Base-by-base conservation (phyloP, 1,284 basidiomycete species). In the Naganishia liquefaciens region DNA sequence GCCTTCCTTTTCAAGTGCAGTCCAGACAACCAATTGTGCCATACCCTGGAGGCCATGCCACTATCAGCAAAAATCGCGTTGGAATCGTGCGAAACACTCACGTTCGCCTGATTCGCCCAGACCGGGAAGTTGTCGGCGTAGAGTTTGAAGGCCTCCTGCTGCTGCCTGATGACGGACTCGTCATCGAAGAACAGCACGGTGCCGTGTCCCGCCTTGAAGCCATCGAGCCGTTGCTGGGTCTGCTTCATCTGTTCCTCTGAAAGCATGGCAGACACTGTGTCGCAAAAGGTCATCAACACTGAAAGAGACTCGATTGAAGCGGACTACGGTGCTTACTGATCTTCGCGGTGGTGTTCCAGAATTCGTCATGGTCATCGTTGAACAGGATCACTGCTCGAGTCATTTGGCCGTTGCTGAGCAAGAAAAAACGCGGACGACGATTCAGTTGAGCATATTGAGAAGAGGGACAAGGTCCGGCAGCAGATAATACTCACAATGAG, bases 131-230 rank as follows among this genome's bases (percentile, higher is more conserved):
- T 72, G 46, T 71, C 71, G 23, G 74, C 72, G 70, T 79, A 81
- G 21, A 70, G 68, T 19, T 81, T 77, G 62, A 80, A 71, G 5
- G 76, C 76, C 33, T 75, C 73, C 68, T 81, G 76, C n/a, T 66
- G 64, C 25, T 58, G 51, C 21, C 64, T 17, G 47, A 73, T 60
- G 28, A 67, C 67, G 5, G 37, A 43, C 27, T 67, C 46, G 70
- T 80, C 79, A 60, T 80, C 78, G 67, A 79, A 82, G 73, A 83
- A 80, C 51, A 82, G 67, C 46, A 82, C 76, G 10, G 82, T 82
- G 30, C 81, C 82, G 65, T 79, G 75, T 11, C 75, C 82, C 11
- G 73, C 68, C 54, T 73, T 70, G 73, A 81, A 81, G 21, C 68
- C 70, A 43, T 72, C 71, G 44, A 81, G 72, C 69, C 74, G 75